These are phyloP conservation scores for Aspergillus asperescens DNA, from an alignment of 495 filamentous ascomycete species.

Conservation along the genomic window DNA sequence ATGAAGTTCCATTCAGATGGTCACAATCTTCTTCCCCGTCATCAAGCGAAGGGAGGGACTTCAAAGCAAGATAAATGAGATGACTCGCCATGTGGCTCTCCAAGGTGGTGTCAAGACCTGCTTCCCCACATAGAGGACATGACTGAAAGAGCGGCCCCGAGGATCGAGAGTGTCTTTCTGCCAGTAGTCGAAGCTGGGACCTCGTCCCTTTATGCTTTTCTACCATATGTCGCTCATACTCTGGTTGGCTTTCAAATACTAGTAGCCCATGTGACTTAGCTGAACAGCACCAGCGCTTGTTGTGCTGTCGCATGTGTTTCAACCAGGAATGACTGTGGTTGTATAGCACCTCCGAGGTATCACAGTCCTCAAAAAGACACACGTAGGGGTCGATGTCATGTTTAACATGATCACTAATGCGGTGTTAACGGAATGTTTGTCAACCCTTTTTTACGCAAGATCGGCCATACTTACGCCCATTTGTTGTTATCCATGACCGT, in stretches of 20 bases:
- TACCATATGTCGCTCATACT: slow-evolving; percentile 7
- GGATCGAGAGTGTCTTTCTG: neutral
- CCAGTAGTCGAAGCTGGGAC: neutral
- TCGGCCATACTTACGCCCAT: slow-evolving; percentile 7
- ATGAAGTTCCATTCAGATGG: neutral
- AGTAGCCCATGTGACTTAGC: slow-evolving; percentile 6
- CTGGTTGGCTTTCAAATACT: neutral
- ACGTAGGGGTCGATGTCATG: slow-evolving; percentile 11
- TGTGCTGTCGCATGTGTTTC: slow-evolving; percentile 10
- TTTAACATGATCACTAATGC: slow-evolving; percentile 9
- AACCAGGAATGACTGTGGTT: slow-evolving; percentile 9
- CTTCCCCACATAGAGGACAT: slow-evolving; percentile 6
- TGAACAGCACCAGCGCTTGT: neutral
- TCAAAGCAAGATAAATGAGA: slow-evolving; percentile 6
- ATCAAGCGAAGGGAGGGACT: slow-evolving; percentile 1
- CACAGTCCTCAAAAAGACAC: slow-evolving; percentile 7
- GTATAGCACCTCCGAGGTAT: slow-evolving; percentile 4
- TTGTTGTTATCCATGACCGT: neutral
- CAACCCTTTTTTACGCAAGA: neutral
- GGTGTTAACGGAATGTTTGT: neutral
- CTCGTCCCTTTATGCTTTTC: neutral
- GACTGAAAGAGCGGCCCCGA: slow-evolving; percentile 6
- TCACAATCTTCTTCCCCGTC: neutral
- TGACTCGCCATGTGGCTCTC: slow-evolving; percentile 7
- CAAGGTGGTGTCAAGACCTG: neutral